Conservation (phyloP, 139 green algal genomes). For the Pseudopediastrum boryanum region DNA sequence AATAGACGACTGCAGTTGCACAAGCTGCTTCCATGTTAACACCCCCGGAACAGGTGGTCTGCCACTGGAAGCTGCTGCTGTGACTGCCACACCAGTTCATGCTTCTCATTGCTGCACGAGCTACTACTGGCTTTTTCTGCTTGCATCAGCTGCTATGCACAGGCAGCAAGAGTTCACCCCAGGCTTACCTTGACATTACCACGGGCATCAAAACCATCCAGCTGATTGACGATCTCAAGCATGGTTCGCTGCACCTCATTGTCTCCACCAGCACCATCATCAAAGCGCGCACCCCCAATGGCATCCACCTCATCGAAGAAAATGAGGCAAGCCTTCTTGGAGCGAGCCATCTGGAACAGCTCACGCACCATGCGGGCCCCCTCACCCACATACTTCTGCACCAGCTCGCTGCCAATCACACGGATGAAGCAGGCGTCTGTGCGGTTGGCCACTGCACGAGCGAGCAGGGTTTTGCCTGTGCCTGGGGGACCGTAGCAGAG, state of each 20-base stretch:
- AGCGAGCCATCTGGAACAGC: conserved; percentile 96
- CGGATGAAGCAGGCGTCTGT: conserved; percentile 99
- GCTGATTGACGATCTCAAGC: conserved; percentile 99
- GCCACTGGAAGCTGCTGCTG: too few relatives aligned
- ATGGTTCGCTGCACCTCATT: conserved; percentile 99
- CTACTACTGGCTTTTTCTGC: too few relatives aligned
- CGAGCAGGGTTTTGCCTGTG: conserved; percentile 97
- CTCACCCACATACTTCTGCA: conserved; percentile 99
- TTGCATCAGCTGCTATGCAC: too few relatives aligned
- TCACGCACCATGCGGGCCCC: conserved; percentile 97
- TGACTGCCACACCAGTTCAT: too few relatives aligned
- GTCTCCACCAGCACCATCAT: conserved; percentile 95
- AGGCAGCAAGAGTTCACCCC: too few relatives aligned
- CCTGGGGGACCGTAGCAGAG: conserved; percentile 94
- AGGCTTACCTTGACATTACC: conserved; percentile 96
- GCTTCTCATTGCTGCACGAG: too few relatives aligned
- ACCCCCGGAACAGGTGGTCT: too few relatives aligned
- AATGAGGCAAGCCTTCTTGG: conserved; percentile 98
- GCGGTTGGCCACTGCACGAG: conserved; percentile 96
- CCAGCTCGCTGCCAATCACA: conserved; percentile 97
- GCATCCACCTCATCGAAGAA: conserved; percentile 99
- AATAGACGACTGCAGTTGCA: too few relatives aligned
- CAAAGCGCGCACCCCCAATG: conserved; percentile 96
- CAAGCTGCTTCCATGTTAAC: too few relatives aligned
- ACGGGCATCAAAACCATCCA: conserved; percentile 97